phyloP scores from a whole-genome alignment of 345 rosid genomes.

The Lepidium sativum region DNA sequence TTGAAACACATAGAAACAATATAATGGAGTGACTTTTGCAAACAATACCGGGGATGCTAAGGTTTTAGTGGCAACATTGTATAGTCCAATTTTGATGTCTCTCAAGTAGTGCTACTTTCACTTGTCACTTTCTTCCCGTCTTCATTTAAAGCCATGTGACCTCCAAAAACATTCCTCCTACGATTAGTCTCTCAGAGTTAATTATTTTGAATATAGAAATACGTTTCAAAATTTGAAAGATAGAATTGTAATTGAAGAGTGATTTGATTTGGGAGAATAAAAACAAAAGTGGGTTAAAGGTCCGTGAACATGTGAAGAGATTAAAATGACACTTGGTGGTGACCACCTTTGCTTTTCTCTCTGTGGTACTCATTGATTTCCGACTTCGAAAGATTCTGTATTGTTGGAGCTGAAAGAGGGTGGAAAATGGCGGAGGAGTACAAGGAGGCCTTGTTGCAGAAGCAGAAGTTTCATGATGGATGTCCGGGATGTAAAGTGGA shows the following conservation, averaged over 20 bases:
- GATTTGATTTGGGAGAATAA: neutral
- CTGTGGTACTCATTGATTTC: conserved; percentile 7
- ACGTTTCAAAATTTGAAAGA: neutral
- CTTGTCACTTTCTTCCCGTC: conserved; percentile 11
- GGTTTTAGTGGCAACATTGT: too few species aligned
- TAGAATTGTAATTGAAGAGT: neutral
- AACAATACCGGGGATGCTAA: too few species aligned
- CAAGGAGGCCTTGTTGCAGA: conserved; percentile 17
- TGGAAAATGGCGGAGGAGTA: conserved; percentile 22
- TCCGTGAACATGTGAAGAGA: conserved; percentile 18
- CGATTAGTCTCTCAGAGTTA: neutral
- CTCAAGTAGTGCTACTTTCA: neutral
- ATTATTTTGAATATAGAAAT: too few species aligned
- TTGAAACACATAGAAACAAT: too few species aligned
- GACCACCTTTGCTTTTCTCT: conserved; percentile 3
- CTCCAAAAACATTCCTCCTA: conserved; percentile 16
- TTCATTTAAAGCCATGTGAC: conserved; percentile 18
- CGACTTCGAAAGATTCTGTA: neutral
- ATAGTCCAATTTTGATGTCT: neutral
- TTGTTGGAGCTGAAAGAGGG: neutral
- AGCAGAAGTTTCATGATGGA: conserved; percentile 1
- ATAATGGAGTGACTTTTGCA: too few species aligned
- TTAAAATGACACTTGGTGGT: conserved; percentile 1
- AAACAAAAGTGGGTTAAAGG: neutral
- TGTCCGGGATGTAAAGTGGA: conserved; percentile 73